Percentiles rank a stretch among this genome's conserved stretches.
phyloP scores from a whole-genome alignment of 768 basidiomycete genomes.

The Mycena metata region DNA sequence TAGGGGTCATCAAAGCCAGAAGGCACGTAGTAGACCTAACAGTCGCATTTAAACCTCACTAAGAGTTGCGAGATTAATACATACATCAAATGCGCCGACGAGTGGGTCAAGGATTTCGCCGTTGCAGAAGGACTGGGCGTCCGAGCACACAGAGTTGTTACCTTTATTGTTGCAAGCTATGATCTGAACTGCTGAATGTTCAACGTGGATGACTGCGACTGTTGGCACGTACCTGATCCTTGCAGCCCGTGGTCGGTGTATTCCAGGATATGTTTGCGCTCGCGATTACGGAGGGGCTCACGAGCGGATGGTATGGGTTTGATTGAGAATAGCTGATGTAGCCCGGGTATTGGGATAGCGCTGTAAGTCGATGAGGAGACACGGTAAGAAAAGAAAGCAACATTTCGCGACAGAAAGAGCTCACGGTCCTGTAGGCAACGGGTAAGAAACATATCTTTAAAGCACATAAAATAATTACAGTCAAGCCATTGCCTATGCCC shows the following conservation, averaged over 20 bases:
- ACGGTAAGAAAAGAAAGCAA: slow-evolving; percentile 55
- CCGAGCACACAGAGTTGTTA: slow-evolving; percentile 64
- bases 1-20: slow-evolving; percentile 60
- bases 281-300: slow-evolving; percentile 55
- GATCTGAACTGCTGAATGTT: slow-evolving; percentile 53
- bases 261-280: slow-evolving; percentile 61
- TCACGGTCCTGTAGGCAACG: slow-evolving; percentile 42
- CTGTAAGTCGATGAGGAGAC: slow-evolving; percentile 9
- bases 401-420: slow-evolving; percentile 39
- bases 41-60: neutral
- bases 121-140: slow-evolving; percentile 72
- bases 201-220: neutral
- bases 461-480: slow-evolving; percentile 49
- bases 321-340: slow-evolving; percentile 67
- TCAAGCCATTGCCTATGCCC: slow-evolving; percentile 75
- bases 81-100: slow-evolving; percentile 67
- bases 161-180: slow-evolving; percentile 64
- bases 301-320: slow-evolving; percentile 71
- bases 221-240: slow-evolving; percentile 54
- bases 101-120: slow-evolving; percentile 65
- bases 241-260: slow-evolving; percentile 60
- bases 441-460: slow-evolving; percentile 10
- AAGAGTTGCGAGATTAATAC: slow-evolving; percentile 27
- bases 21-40: slow-evolving; percentile 61
- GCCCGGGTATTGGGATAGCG: slow-evolving; percentile 64